Evolutionary conservation across 345 rosid species (phyloP), one percentile per base, ranked within the genome.

Genomic region (Schrenkiella parvula): DNA sequence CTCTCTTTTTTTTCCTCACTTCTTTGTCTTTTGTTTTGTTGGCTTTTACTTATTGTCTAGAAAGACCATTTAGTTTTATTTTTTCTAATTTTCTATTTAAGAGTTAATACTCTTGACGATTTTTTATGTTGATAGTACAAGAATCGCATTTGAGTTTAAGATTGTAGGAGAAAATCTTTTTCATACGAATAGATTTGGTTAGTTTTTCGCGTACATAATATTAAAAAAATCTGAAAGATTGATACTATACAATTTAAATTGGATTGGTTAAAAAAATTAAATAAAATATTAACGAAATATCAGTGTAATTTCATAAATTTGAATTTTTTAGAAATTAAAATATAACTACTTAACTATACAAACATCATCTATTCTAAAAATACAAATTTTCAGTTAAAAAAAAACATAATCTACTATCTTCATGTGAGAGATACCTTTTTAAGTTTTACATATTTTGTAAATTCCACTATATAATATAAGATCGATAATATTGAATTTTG

Each of bases 41-140:
- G 54, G 53, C 37, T 50, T 58, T 15, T 66, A 55, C 43, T 56
- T 25, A 38, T 58, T 56, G 59, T 56, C 34, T 64, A 54, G 0
- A 22, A 35, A 13, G 29, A 67, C 69, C 56, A 64, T 10, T 39
- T 38, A 39, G 18, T 4, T 46, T 32, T 14, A 1, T 6, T 13
- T 1, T 48, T 9, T 48, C 2, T 34, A 64, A 31, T 19, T n/a
- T n/a, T 28, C 6, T 44, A 11, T 2, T 5, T 28, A 31, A 18
- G 19, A 18, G 26, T 23, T 39, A n/a, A 19, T 19, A 57, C 2
- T 32, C n/a, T 9, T 6, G 21, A 37, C 32, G 19, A 38, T 34
- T 35, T 19, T 37, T 7, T 29, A 6, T 58, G 21, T 37, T 60
- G 13, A n/a, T 23, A 60, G 10, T 8, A 14, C 21, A 39, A 38